Conservation (phyloP, 352 stramenopile species). For the Pythium dissotocum region DNA sequence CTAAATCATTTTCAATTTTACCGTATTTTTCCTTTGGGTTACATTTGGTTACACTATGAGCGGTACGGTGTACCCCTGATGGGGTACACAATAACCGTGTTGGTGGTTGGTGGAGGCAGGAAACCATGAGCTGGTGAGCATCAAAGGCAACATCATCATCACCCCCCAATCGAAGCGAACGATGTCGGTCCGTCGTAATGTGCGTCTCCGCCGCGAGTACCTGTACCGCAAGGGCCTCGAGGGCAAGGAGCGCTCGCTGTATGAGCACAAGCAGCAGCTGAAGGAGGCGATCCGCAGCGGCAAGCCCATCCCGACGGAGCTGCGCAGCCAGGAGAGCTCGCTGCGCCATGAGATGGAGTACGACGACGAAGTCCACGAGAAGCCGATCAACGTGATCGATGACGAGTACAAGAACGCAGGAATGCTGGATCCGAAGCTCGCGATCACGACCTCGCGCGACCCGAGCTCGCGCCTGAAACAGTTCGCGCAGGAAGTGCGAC, state of each 20-base stretch:
- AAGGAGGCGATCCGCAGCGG: slow-evolving; percentile 93
- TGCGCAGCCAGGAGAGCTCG: slow-evolving; percentile 92
- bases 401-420: slow-evolving; percentile 99
- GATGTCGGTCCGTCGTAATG: slow-evolving; percentile 93
- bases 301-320: slow-evolving; percentile 97
- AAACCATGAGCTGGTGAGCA: slow-evolving; percentile 2
- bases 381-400: slow-evolving; percentile 93
- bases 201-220: slow-evolving; percentile 98
- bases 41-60: slow-evolving; percentile 6
- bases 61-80: slow-evolving; percentile 3
- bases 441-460: slow-evolving; percentile 97
- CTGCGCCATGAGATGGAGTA: slow-evolving; percentile 93
- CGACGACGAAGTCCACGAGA: slow-evolving; percentile 89
- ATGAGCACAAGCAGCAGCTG: slow-evolving; percentile 98
- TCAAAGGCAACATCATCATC: slow-evolving; percentile 15
- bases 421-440: slow-evolving; percentile 97
- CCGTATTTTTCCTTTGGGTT: slow-evolving; percentile 1
- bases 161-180: background rate
- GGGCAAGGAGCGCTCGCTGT: slow-evolving; percentile 92
- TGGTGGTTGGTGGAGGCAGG: slow-evolving; percentile 21
- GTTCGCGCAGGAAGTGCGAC: slow-evolving; percentile 99
- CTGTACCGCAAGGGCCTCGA: slow-evolving; percentile 98
- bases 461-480: slow-evolving; percentile 98
- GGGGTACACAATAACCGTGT: slow-evolving; percentile 5
- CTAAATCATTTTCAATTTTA: background rate